Evolutionary conservation across 1,284 basidiomycete species (phyloP).

Genomic region (Ustilago esculenta): DNA sequence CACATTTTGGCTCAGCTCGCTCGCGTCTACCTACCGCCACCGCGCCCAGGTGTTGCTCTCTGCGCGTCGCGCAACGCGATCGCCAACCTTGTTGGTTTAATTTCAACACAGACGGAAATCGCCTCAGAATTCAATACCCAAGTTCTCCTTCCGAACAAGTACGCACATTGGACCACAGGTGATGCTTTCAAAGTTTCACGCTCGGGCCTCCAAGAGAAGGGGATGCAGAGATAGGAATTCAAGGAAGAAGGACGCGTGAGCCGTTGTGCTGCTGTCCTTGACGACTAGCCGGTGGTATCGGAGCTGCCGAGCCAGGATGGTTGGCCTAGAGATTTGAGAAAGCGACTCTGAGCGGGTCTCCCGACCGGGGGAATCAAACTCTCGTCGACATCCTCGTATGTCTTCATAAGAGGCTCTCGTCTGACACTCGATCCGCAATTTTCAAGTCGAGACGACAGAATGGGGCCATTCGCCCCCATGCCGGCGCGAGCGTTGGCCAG

Average conservation of each 20-base stretch:
- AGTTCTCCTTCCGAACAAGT: too few relatives aligned
- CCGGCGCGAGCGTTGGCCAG: too few relatives aligned
- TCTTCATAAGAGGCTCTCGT: not conserved
- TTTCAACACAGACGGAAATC: constrained; percentile 1
- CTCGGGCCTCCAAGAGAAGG: too few relatives aligned
- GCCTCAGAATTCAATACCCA: not conserved
- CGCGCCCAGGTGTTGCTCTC: constrained; percentile 22
- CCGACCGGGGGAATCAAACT: not conserved
- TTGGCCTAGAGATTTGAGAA: constrained; percentile 6
- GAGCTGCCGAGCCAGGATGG: constrained; percentile 16
- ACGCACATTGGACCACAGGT: too few relatives aligned
- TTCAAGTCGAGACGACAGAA: too few relatives aligned
- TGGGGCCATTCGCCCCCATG: too few relatives aligned
- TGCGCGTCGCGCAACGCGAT: constrained; percentile 44
- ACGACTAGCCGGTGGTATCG: not conserved
- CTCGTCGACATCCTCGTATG: not conserved
- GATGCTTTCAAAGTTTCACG: too few relatives aligned
- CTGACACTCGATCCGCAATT: too few relatives aligned
- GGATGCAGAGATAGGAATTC: too few relatives aligned
- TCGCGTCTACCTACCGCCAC: constrained; percentile 3
- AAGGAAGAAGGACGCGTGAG: too few relatives aligned
- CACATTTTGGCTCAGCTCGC: constrained; percentile 14
- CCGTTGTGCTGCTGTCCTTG: not conserved
- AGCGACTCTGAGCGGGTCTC: constrained; percentile 27
- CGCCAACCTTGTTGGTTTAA: constrained; percentile 8